These are phyloP conservation scores for Scopulariopsis brevicaulis DNA, from an alignment of 2,329 filamentous ascomycete species.

Conservation along the genomic window DNA sequence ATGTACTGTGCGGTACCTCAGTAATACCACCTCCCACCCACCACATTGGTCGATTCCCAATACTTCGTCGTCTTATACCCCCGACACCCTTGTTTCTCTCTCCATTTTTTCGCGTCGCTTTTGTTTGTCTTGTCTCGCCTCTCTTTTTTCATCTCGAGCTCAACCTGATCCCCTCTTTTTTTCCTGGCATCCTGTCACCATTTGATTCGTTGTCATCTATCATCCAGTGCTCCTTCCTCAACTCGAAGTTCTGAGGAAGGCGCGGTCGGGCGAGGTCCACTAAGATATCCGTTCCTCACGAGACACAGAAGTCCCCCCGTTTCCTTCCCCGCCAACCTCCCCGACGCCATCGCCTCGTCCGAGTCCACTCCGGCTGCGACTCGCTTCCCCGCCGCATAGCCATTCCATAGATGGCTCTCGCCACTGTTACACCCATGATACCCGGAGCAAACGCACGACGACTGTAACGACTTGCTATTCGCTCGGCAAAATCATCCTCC, in stretches of 20 bases:
- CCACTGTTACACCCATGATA: not conserved
- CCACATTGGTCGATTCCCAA: not conserved
- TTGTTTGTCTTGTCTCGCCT: not conserved
- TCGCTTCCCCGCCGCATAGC: not conserved
- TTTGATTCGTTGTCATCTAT: not conserved
- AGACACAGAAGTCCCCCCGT: not conserved
- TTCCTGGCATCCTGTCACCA: not conserved
- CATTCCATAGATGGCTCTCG: not conserved
- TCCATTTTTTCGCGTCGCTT: constrained; percentile 1
- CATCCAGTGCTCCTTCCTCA: not conserved
- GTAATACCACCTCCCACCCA: not conserved
- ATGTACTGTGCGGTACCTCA: not conserved
- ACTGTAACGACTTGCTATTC: not conserved
- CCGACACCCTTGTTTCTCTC: not conserved
- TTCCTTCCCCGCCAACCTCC: not conserved
- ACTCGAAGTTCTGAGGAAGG: not conserved
- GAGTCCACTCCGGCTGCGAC: not conserved
- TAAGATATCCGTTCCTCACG: not conserved
- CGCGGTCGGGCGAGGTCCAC: not conserved
- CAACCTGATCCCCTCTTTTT: not conserved
- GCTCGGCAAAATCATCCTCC: not conserved
- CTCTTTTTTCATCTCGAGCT: not conserved
- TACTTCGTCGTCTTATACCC: not conserved
- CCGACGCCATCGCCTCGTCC: not conserved
- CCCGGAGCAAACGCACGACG: not conserved